Evolutionary conservation across 108 stramenopile species (phyloP).

Genomic region (Cyclotella sp.): DNA sequence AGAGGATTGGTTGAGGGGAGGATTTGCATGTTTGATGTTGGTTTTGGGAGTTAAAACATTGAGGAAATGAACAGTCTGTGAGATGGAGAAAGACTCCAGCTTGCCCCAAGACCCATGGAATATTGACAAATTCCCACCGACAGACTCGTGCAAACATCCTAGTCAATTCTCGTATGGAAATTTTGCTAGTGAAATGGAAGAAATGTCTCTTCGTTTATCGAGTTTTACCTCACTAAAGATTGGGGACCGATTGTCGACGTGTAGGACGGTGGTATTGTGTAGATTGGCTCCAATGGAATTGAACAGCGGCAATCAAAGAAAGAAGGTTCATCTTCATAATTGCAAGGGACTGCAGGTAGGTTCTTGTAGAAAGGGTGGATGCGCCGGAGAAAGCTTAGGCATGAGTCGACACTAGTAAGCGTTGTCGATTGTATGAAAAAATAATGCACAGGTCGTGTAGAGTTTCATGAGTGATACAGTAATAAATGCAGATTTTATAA

Average conservation of each 20-base stretch:
- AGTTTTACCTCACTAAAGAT: slow-evolving; percentile 16
- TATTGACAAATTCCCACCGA: not conserved
- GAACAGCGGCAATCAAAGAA: not conserved
- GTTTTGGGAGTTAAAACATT: slow-evolving; percentile 66
- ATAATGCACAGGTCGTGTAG: too few relatives aligned
- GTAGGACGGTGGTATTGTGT: slow-evolving; percentile 45
- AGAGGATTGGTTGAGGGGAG: slow-evolving; percentile 71
- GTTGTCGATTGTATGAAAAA: too few relatives aligned
- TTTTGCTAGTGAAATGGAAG: not conserved
- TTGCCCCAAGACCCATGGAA: too few relatives aligned
- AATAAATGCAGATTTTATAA: too few relatives aligned
- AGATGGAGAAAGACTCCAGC: too few relatives aligned
- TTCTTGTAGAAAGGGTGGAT: not conserved
- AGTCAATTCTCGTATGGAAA: slow-evolving; percentile 16
- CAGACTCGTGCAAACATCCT: slow-evolving; percentile 17
- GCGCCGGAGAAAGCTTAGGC: too few relatives aligned
- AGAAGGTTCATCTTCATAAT: slow-evolving; percentile 15
- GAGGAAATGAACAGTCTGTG: slow-evolving; percentile 46
- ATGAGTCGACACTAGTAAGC: too few relatives aligned
- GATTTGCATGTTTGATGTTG: slow-evolving; percentile 81
- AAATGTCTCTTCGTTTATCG: slow-evolving; percentile 1
- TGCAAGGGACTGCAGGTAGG: not conserved
- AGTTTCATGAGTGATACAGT: too few relatives aligned
- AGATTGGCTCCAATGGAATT: not conserved
- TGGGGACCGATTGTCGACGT: slow-evolving; percentile 43